These are phyloP conservation scores for Coleophoma eucalyptorum DNA, from an alignment of 2,329 filamentous ascomycete genomes.

Conservation along the genomic window DNA sequence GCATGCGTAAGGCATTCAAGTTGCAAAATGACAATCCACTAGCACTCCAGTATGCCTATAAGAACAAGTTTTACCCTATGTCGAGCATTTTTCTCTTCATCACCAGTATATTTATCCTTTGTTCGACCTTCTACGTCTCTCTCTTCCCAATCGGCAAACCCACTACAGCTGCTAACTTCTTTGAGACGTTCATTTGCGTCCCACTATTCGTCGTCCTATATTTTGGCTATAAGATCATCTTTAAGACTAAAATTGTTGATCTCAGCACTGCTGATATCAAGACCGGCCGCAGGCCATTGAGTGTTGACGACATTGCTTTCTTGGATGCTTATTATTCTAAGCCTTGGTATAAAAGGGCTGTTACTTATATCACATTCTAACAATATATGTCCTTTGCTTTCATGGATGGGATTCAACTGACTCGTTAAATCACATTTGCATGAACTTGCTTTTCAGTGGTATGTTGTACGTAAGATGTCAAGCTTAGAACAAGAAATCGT, in stretches of 20 bases:
- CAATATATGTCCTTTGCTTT: too few species aligned
- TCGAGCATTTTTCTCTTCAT: background rate
- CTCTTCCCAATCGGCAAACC: background rate
- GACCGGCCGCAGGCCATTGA: background rate
- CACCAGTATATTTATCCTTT: background rate
- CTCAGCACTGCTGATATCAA: background rate
- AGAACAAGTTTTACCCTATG: background rate
- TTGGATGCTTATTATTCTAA: background rate
- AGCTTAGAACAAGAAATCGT: too few species aligned
- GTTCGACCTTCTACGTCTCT: background rate
- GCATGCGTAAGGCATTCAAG: background rate
- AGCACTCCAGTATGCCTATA: background rate
- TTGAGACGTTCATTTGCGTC: slow-evolving; percentile 36
- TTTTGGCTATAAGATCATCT: slow-evolving; percentile 37
- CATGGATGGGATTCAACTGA: too few species aligned
- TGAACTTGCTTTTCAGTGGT: too few species aligned
- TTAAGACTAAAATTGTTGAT: background rate
- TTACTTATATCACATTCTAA: background rate
- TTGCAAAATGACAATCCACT: background rate
- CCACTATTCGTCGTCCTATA: slow-evolving; percentile 74
- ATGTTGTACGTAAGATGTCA: too few species aligned
- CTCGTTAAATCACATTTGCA: too few species aligned
- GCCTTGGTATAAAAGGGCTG: background rate
- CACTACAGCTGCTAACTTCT: background rate
- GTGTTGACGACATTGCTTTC: background rate